phyloP scores from a whole-genome alignment of 768 basidiomycete genomes.

The Tephrocybe sp. region DNA sequence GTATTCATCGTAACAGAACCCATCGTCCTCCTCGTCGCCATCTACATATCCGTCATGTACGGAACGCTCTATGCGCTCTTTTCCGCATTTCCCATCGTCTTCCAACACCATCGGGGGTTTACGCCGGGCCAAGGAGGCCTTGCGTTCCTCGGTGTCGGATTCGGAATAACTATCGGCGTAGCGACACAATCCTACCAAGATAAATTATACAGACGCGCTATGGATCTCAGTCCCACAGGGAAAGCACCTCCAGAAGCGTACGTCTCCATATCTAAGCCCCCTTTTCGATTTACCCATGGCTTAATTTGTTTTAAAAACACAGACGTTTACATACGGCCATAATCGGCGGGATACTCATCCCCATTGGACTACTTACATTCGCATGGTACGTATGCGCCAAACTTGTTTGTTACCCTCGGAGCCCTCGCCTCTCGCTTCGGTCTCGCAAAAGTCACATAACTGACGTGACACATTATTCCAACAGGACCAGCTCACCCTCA shows the following conservation, averaged over 20 bases:
- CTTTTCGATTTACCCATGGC: too few relatives aligned
- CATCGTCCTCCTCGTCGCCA: conserved; percentile 54
- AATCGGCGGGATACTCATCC: conserved; percentile 48
- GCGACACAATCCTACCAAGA: conserved; percentile 52
- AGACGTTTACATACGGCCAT: conserved; percentile 62
- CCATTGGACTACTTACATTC: conserved; percentile 65
- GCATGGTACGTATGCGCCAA: conserved; percentile 50
- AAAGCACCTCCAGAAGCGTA: conserved; percentile 61
- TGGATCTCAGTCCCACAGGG: conserved; percentile 45
- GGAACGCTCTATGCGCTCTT: conserved; percentile 65
- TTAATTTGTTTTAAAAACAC: conserved; percentile 24
- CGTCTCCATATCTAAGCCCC: too few relatives aligned
- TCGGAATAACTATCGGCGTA: conserved; percentile 53
- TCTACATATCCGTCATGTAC: conserved; percentile 62
- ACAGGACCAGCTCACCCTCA: conserved; percentile 47
- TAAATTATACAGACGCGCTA: conserved; percentile 47
- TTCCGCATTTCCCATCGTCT: conserved; percentile 59
- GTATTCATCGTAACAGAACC: conserved; percentile 62
- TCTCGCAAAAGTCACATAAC: neutral
- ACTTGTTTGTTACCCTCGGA: too few relatives aligned
- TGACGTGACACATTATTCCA: neutral
- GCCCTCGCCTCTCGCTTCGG: too few relatives aligned
- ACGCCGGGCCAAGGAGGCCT: conserved; percentile 54
- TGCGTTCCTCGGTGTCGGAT: conserved; percentile 62
- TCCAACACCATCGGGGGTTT: conserved; percentile 51